Evolutionary conservation across 2,329 filamentous ascomycete genomes (phyloP), one percentile per base, ranked within the genome.

Genomic region (Trichoderma atrobrunneum): DNA sequence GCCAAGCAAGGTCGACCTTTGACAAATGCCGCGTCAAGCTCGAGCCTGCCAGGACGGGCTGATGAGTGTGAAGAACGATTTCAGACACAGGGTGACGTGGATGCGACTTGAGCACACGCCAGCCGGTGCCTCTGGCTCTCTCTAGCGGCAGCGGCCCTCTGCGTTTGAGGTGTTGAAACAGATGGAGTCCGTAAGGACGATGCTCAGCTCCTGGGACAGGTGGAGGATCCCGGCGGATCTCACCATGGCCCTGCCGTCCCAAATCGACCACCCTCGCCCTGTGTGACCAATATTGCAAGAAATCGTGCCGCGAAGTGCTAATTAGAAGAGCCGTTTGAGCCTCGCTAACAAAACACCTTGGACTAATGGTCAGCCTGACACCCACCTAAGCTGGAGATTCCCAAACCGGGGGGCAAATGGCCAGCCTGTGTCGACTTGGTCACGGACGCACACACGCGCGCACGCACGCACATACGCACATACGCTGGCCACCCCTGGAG

Each of bases 91-190:
- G 18, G 34, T 24, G 39, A 24, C 66, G 61, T 61, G 66, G 66
- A 69, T 69, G 57, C 3, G 28, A 69, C 30, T 24, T 24, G 66
- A 28, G 66, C 66, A 69, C 66, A 69, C 48, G 36, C 66, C 66
- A 61, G 36, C 39, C 2, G 57, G 56, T 62, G 66, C 56, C 57
- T 69, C 57, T 69, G 54, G 39, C 66, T 69, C 24, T 57, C 56
- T 36, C 39, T 69, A 69, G 66, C 66, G 66, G 66, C 66, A 61
- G 32, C 66, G 66, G 66, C 56, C 43, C 39, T 69, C 43, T 51
- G 66, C 57, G 66, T 69, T 61, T 62, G 66, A 69, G 43, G 66
- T 61, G 57, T 59, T 61, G 66, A 69, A 69, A 69, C 66, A 30
- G 30, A 51, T 48, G 36, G 56, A 21, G 32, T 30, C 16, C 54